Conservation (phyloP, 1,284 basidiomycete genomes). For the Sanguinoderma infundibulare region DNA sequence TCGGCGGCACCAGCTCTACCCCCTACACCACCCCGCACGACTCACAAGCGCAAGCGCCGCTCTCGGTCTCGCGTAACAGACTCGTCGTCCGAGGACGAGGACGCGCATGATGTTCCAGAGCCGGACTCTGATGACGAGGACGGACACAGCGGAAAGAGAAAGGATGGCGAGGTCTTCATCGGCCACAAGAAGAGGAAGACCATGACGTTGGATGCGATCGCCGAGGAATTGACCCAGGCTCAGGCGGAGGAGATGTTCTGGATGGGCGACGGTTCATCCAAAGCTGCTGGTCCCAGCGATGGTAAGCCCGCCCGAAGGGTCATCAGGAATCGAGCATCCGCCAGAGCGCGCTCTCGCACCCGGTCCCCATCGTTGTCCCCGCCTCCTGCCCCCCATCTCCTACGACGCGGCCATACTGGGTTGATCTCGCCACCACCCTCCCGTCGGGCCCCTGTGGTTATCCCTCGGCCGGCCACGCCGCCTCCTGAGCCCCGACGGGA, state of each 20-base stretch:
- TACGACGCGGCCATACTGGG: conserved; percentile 32
- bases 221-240: conserved; percentile 37
- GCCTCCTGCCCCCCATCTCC: conserved; percentile 30
- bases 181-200: conserved; percentile 38
- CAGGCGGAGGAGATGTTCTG: conserved; percentile 40
- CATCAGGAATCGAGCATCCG: conserved; percentile 19
- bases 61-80: conserved; percentile 38
- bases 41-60: conserved; percentile 39
- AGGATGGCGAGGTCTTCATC: conserved; percentile 25
- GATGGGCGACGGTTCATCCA: conserved; percentile 28
- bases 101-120: conserved; percentile 24
- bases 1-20: conserved; percentile 30
- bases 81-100: conserved; percentile 39
- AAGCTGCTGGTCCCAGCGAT: conserved; percentile 4
- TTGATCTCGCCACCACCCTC: conserved; percentile 43
- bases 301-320: conserved; percentile 12
- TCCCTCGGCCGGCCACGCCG: conserved; percentile 26
- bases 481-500: conserved; percentile 25
- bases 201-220: conserved; percentile 35
- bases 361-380: conserved; percentile 37
- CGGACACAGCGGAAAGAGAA: conserved; percentile 8
- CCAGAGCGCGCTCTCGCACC: conserved; percentile 28
- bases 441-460: conserved; percentile 31
- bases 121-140: conserved; percentile 24
- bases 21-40: conserved; percentile 42